These are phyloP conservation scores for Beauveria asiatica DNA, from an alignment of 2,329 filamentous ascomycete species.

Conservation along the genomic window DNA sequence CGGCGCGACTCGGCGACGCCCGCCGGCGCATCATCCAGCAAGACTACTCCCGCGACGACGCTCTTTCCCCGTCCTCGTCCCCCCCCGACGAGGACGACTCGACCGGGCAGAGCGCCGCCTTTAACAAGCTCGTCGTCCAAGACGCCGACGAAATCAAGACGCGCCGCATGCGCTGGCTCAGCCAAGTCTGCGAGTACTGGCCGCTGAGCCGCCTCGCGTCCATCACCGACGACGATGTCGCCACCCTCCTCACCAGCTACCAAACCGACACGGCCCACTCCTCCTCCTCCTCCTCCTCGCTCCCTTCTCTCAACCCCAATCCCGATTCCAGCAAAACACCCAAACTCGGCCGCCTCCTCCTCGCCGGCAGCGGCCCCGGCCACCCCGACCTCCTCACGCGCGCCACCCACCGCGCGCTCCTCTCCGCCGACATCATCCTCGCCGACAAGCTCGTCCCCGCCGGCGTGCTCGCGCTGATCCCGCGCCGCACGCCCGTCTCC, in stretches of 20 bases:
- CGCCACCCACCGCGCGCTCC: slow-evolving; percentile 69
- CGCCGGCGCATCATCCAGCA: slow-evolving; percentile 66
- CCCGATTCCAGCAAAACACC: not conserved
- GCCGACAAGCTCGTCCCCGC: slow-evolving; percentile 82
- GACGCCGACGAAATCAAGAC: slow-evolving; percentile 58
- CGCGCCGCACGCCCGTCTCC: slow-evolving; percentile 76
- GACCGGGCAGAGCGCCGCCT: slow-evolving; percentile 65
- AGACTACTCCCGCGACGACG: slow-evolving; percentile 52
- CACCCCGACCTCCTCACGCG: slow-evolving; percentile 86
- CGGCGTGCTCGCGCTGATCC: slow-evolving; percentile 79
- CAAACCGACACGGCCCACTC: slow-evolving; percentile 24
- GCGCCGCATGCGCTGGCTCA: slow-evolving; percentile 82
- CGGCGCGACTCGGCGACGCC: slow-evolving; percentile 66
- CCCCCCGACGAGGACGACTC: slow-evolving; percentile 47
- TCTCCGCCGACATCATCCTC: slow-evolving; percentile 66
- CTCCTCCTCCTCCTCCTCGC: slow-evolving; percentile 17
- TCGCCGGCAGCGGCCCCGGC: slow-evolving; percentile 87
- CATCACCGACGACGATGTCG: slow-evolving; percentile 73
- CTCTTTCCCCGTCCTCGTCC: slow-evolving; percentile 13
- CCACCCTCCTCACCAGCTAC: slow-evolving; percentile 68
- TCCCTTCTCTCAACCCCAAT: not conserved
- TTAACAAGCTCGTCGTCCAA: slow-evolving; percentile 74
- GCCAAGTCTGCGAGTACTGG: slow-evolving; percentile 98
- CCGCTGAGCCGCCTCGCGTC: slow-evolving; percentile 72
- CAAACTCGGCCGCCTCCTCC: slow-evolving; percentile 62